Percentiles rank a stretch among this genome's conserved stretches.
Conservation (phyloP, 148 eudicot genomes). For the Gaultheria prostrata region DNA sequence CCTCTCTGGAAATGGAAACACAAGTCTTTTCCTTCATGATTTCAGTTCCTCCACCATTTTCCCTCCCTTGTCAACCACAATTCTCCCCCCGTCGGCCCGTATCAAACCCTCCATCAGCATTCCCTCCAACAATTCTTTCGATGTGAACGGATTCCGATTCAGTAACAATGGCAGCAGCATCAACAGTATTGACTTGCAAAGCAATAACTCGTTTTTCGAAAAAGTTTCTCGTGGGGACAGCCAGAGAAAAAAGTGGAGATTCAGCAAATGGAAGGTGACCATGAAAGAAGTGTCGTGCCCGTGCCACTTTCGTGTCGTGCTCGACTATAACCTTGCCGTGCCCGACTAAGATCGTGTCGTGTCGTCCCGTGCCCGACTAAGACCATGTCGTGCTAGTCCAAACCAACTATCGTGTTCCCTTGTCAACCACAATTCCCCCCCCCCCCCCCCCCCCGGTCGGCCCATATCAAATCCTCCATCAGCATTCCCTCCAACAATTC, state of each 20-base stretch:
- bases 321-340: too few relatives aligned
- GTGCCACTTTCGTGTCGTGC: too few relatives aligned
- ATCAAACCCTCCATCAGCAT: conserved; percentile 18
- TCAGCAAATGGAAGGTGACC: conserved; percentile 29
- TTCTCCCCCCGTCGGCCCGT: conserved; percentile 8
- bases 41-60: conserved; percentile 22
- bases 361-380: too few relatives aligned
- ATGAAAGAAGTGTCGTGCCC: too few relatives aligned
- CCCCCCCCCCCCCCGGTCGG: too few relatives aligned
- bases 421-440: conserved; percentile 23
- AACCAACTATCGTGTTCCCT: too few relatives aligned
- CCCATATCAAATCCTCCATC: conserved; percentile 20
- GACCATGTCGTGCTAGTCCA: too few relatives aligned
- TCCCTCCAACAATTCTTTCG: conserved; percentile 13
- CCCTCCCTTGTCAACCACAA: conserved; percentile 35
- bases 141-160: conserved; percentile 24
- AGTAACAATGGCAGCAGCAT: conserved; percentile 20
- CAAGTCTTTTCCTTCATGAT: conserved; percentile 25
- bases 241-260: conserved; percentile 29
- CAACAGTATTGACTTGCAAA: conserved; percentile 20
- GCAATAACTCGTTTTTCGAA: conserved; percentile 30
- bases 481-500: conserved; percentile 4
- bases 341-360: too few relatives aligned
- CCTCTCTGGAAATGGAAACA: conserved; percentile 23
- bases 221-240: conserved; percentile 44